A percentile compares a stretch with the other conserved stretches of the same genome.
Evolutionary conservation across 352 stramenopile species (phyloP).

Genomic region (Globisporangium rhizosaccharum): DNA sequence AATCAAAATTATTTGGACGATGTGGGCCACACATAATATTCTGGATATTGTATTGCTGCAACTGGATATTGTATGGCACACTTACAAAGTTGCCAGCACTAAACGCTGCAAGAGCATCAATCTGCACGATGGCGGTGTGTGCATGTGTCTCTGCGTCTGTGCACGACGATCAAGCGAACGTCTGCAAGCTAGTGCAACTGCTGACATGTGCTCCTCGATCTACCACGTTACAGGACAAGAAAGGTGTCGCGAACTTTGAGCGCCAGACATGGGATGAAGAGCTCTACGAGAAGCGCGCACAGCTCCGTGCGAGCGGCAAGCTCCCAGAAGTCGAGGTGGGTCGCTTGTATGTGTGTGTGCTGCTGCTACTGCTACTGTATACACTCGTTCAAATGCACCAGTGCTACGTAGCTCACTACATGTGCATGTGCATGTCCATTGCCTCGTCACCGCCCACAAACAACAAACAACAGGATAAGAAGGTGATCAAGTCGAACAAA

Average conservation of each 20-base stretch:
- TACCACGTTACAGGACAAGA: slow-evolving; percentile 30
- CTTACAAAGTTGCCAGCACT: no score
- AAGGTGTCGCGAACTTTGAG: slow-evolving; percentile 77
- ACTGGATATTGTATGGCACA: neutral
- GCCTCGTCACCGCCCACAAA: neutral
- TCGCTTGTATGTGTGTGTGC: neutral
- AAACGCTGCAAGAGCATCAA: neutral
- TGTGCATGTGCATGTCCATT: neutral
- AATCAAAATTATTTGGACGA: no score
- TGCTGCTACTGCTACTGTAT: neutral
- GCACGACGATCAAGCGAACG: neutral
- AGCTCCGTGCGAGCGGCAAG: slow-evolving; percentile 67
- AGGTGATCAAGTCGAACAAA: slow-evolving; percentile 62
- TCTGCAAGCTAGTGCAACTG: neutral
- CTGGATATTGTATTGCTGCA: neutral
- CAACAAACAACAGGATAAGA: slow-evolving; percentile 35
- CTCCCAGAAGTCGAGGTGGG: slow-evolving; percentile 46
- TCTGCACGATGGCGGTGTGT: slow-evolving; percentile 8
- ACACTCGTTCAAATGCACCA: no score
- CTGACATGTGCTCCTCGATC: neutral
- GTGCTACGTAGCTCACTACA: neutral
- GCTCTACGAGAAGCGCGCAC: slow-evolving; percentile 72
- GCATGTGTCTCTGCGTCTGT: neutral
- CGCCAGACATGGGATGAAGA: slow-evolving; percentile 80
- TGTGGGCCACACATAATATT: no score